Percentiles rank a stretch among this genome's conserved stretches.
phyloP scores from a whole-genome alignment of 768 basidiomycete species.

The Trichaptum fuscoviolaceum region DNA sequence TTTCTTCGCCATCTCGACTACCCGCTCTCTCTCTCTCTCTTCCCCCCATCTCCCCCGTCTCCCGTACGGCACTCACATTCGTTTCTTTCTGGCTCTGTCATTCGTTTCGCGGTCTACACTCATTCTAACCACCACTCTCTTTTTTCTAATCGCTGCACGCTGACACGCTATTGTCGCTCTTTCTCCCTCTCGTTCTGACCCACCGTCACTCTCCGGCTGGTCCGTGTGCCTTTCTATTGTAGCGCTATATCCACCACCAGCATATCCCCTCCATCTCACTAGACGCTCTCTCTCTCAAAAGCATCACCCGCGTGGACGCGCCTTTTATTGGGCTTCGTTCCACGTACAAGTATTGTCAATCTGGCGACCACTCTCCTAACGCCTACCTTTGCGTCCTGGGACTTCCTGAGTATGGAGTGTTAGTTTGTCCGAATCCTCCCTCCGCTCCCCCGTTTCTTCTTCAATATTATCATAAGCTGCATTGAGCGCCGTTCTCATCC shows the following conservation, averaged over 20 bases:
- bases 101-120: background rate
- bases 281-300: background rate
- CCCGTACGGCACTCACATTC: too few species aligned
- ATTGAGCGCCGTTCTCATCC: background rate
- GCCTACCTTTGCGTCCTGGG: conserved; percentile 3
- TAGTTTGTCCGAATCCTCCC: background rate
- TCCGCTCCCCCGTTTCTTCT: background rate
- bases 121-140: too few species aligned
- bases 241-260: background rate
- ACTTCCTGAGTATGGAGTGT: conserved; percentile 7
- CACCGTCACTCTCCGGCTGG: background rate
- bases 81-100: background rate
- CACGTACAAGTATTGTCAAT: background rate
- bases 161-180: background rate
- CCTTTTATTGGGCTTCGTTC: background rate
- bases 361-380: conserved; percentile 5
- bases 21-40: background rate
- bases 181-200: background rate
- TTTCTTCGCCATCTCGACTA: background rate
- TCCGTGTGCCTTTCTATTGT: background rate
- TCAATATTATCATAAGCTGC: too few species aligned
- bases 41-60: background rate
- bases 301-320: background rate
- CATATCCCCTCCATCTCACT: background rate
- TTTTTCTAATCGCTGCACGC: background rate